Evolutionary conservation across 1,284 basidiomycete genomes (phyloP).

Genomic region (Malassezia obtusa): DNA sequence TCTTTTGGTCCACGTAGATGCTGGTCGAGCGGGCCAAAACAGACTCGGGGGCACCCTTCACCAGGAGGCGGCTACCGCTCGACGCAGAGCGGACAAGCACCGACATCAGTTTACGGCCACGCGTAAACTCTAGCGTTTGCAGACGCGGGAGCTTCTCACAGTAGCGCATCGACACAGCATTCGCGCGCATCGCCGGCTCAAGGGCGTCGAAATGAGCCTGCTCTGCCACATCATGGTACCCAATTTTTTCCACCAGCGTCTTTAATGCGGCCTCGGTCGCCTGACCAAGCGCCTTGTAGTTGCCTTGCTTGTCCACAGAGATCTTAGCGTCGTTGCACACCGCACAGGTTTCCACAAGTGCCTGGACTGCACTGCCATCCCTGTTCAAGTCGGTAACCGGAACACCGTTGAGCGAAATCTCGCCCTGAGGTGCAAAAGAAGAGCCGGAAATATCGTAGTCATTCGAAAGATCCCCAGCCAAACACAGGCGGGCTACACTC

Average conservation of each 20-base stretch:
- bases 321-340: conserved; percentile 45
- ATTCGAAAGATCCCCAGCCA: conserved; percentile 4
- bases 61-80: conserved; percentile 57
- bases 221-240: conserved; percentile 50
- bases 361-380: conserved; percentile 33
- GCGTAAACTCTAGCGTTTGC: conserved; percentile 89
- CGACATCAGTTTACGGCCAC: conserved; percentile 98
- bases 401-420: conserved; percentile 23
- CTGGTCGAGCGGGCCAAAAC: conserved; percentile 77
- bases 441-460: conserved; percentile 40
- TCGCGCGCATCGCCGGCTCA: conserved; percentile 59
- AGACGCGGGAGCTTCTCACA: conserved; percentile 70
- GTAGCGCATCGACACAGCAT: conserved; percentile 66
- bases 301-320: conserved; percentile 56
- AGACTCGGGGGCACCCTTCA: conserved; percentile 92
- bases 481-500: conserved; percentile 37
- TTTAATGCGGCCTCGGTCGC: conserved; percentile 61
- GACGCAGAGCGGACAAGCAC: conserved; percentile 60
- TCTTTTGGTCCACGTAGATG: conserved; percentile 56
- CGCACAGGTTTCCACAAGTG: conserved; percentile 38
- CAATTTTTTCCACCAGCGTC: conserved; percentile 71
- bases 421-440: conserved; percentile 35
- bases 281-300: conserved; percentile 80
- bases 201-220: conserved; percentile 57
- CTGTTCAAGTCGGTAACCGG: conserved; percentile 23